Evolutionary conservation across 345 rosid genomes (phyloP).

Genomic region (Adansonia digitata): DNA sequence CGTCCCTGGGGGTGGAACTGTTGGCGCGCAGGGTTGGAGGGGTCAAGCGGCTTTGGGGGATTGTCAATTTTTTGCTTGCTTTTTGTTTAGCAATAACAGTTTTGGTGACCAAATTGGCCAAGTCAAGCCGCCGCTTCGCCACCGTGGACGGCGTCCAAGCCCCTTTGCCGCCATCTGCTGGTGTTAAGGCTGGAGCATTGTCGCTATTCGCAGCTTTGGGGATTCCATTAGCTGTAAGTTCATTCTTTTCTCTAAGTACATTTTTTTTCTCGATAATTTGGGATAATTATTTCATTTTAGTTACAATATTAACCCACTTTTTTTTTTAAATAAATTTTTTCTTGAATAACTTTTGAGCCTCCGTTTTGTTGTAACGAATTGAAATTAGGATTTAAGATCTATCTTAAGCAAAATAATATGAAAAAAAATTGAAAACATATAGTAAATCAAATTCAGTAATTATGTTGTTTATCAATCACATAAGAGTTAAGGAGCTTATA

Average conservation of each 20-base stretch:
- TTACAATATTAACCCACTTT: no score
- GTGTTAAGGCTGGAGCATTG: constrained; percentile 40
- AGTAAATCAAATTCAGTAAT: no score
- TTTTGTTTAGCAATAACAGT: constrained; percentile 35
- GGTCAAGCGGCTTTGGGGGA: constrained; percentile 43
- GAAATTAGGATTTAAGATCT: no score
- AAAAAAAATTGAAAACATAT: no score
- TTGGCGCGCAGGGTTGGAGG: constrained; percentile 32
- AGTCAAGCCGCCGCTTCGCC: constrained; percentile 19
- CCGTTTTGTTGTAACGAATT: no score
- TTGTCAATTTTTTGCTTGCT: constrained; percentile 46
- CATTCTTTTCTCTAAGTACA: neutral
- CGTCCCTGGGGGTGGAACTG: constrained; percentile 50
- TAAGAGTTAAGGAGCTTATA: no score
- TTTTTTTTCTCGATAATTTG: no score
- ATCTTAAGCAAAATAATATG: no score
- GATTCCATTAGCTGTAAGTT: constrained; percentile 12
- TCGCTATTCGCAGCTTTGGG: constrained; percentile 48
- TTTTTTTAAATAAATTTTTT: no score
- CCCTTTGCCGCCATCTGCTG: constrained; percentile 25
- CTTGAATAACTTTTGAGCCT: no score
- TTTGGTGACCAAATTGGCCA: constrained; percentile 46
- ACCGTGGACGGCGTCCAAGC: constrained; percentile 1
- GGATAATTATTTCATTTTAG: no score
- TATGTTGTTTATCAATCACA: no score